Base-by-base conservation (phyloP, 2,329 filamentous ascomycete genomes). In the Neofusicoccum umdonicola region DNA sequence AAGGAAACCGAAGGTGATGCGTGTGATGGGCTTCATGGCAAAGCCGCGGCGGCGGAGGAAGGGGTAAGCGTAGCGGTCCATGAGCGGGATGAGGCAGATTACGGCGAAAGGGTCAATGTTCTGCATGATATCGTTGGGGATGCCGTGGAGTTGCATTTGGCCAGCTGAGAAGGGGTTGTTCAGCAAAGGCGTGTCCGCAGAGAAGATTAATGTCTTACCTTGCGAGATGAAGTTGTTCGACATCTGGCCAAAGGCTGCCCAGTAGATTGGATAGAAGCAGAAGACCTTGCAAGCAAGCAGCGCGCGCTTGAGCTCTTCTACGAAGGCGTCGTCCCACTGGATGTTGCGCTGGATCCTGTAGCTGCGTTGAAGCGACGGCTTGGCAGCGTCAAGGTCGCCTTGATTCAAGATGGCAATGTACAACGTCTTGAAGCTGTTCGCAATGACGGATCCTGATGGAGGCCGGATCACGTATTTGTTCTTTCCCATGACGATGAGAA, bases 281-380 rank as follows among this genome's bases (percentile, higher is more conserved):
- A 92, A 91, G 63, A 91, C 88, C 70, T 88, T 87, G 81, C 89
- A 92, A 15, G 89, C 90, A 72, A 81, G 72, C 9, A 88, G 73
- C 1, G 85, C 85, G 45, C 88, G 87, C 79, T 89, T 89, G 57
- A 92, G 79, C 72, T 92, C 90, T 2, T 90, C 88, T 57, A 92
- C 80, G 69, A 92, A 92, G 69, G 84, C 82, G 70, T 91, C 88
- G 62, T 90, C 84, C 88, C 89, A 92, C 0, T 82, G 79, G 13
- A 87, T 74, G 12, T 41, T 47, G 31, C 52, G 34, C 3, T 34
- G 27, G 3, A 54, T 51, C 2, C n/a, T 27, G 54, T 39, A 45
- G 39, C 63, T 61, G 34, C 51, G 44, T 57, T 85, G 84, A 79
- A 84, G 86, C 4, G 83, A 84, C 2, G 87, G 87, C 77, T 90